Percentiles rank a stretch among this genome's conserved stretches.
These are phyloP conservation scores for Pythium utonaiense DNA, from an alignment of 352 stramenopile species.

Conservation along the genomic window DNA sequence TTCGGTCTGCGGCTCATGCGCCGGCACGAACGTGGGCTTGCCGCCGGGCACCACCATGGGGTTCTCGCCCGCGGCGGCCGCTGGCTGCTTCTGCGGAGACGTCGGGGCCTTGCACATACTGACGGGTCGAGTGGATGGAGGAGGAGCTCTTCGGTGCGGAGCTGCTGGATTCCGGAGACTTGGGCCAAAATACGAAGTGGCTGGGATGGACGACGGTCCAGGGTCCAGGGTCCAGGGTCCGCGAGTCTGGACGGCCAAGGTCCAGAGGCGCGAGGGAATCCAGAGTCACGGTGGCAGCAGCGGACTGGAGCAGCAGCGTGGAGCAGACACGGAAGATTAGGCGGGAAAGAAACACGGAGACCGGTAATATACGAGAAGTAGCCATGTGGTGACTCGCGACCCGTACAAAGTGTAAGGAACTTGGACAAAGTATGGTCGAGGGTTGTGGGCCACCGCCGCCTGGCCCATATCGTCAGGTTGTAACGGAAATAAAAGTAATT, in stretches of 20 bases:
- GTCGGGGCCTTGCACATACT: slow-evolving; percentile 32
- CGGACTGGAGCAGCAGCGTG: not conserved
- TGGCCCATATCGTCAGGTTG: slow-evolving; percentile 17
- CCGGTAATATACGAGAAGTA: not conserved
- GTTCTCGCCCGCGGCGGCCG: slow-evolving; percentile 33
- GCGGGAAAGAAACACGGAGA: not conserved
- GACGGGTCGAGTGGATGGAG: not conserved
- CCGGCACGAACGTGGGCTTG: slow-evolving; percentile 45
- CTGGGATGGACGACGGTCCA: not conserved
- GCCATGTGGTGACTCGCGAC: not conserved
- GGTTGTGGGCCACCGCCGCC: slow-evolving; percentile 6
- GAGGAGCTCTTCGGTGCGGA: not conserved
- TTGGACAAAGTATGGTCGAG: slow-evolving; percentile 8
- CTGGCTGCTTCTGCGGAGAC: slow-evolving; percentile 34
- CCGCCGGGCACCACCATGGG: slow-evolving; percentile 23
- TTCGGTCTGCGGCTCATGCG: slow-evolving; percentile 44
- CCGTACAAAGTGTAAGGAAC: not conserved
- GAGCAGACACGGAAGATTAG: slow-evolving; percentile 7
- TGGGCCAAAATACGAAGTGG: slow-evolving; percentile 22
- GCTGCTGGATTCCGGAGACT: slow-evolving; percentile 11
- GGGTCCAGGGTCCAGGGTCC: no score
- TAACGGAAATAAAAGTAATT: slow-evolving; percentile 14
- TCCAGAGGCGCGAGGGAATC: not conserved
- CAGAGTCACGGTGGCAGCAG: not conserved
- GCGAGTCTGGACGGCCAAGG: no score